Percentiles rank a stretch among this genome's conserved stretches.
Evolutionary conservation across 2,329 filamentous ascomycete species (phyloP).

Genomic region (Xylaria sp.): DNA sequence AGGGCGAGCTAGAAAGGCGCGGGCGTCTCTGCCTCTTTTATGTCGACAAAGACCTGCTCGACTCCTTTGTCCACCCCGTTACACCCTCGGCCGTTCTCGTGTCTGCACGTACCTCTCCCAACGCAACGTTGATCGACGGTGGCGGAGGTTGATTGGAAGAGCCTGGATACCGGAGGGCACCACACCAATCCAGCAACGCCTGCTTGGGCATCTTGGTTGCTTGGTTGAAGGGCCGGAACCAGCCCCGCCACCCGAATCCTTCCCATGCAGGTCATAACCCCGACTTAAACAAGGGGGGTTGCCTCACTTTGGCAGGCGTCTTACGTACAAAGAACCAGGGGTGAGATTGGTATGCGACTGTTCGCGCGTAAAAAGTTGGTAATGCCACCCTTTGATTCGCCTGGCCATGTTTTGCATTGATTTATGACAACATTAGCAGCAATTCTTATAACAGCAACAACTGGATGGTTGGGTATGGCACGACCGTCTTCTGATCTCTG

Average conservation of each 20-base stretch:
- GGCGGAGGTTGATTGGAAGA: conserved; percentile 19
- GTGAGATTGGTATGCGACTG: neutral
- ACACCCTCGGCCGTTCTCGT: conserved; percentile 15
- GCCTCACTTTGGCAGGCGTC: neutral
- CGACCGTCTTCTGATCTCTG: neutral
- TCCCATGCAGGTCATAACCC: conserved; percentile 21
- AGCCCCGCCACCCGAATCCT: conserved; percentile 20
- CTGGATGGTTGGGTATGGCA: neutral
- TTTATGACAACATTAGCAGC: conserved; percentile 18
- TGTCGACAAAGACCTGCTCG: conserved; percentile 12
- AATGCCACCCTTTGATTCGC: neutral
- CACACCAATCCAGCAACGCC: conserved; percentile 1
- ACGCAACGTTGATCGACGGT: conserved; percentile 22
- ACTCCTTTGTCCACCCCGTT: neutral
- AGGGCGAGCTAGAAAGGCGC: neutral
- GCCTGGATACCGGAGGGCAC: neutral
- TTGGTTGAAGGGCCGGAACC: neutral
- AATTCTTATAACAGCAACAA: conserved; percentile 7
- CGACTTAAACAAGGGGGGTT: conserved; percentile 6
- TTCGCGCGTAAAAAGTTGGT: conserved; percentile 5
- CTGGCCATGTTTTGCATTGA: conserved; percentile 10
- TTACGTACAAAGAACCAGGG: conserved; percentile 27
- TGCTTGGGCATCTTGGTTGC: neutral
- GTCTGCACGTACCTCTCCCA: conserved; percentile 9
- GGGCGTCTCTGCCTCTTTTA: conserved; percentile 20